A percentile compares a stretch with the other conserved stretches of the same genome.
Conservation (phyloP, 768 basidiomycete genomes). For the Paxillus ammoniavirescens region DNA sequence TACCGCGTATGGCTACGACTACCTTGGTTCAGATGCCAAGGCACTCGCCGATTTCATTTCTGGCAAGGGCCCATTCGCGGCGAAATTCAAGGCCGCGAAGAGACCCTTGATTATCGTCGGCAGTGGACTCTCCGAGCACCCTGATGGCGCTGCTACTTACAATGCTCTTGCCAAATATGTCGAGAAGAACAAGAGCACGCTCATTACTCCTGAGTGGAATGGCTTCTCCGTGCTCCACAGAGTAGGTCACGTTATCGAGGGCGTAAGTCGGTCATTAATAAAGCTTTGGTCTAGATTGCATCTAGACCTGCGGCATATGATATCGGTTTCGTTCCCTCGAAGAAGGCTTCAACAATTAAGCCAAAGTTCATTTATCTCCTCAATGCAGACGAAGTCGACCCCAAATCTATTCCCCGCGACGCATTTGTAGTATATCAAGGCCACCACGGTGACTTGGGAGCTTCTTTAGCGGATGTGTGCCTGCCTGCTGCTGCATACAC, state of each 20-base stretch:
- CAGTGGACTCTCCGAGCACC: constrained; percentile 79
- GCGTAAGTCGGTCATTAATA: not conserved
- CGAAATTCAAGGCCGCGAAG: constrained; percentile 87
- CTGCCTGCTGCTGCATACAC: constrained; percentile 93
- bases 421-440: constrained; percentile 99
- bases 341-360: constrained; percentile 66
- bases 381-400: constrained; percentile 92
- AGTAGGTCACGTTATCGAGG: constrained; percentile 40
- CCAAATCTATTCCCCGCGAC: constrained; percentile 80
- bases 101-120: constrained; percentile 93
- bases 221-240: constrained; percentile 92
- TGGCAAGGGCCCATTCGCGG: constrained; percentile 76
- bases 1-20: constrained; percentile 90
- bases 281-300: constrained; percentile 54
- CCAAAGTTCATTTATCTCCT: constrained; percentile 97
- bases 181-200: constrained; percentile 66
- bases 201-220: constrained; percentile 91
- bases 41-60: constrained; percentile 75
- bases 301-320: constrained; percentile 95
- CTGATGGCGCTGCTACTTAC: constrained; percentile 77
- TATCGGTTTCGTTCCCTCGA: constrained; percentile 86
- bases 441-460: constrained; percentile 96
- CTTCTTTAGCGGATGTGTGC: constrained; percentile 95
- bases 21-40: constrained; percentile 76
- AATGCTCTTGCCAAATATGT: constrained; percentile 79